Conservation (phyloP, 164 flowering plant species). For the Dillenia turbinata region DNA sequence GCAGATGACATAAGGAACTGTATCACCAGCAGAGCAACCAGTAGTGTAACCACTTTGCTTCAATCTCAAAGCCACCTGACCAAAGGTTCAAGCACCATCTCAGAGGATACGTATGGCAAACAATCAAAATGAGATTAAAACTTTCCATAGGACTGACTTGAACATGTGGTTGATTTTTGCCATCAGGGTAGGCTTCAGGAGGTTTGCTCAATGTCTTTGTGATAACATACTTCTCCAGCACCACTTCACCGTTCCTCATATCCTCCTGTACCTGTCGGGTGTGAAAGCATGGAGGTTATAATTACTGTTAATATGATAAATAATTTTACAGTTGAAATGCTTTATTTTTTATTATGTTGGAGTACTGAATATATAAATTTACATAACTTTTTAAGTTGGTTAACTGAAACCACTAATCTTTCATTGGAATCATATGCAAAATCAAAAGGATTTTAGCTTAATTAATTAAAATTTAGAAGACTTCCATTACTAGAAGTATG, state of each 20-base stretch:
- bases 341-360: too few relatives aligned
- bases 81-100: conserved; percentile 2
- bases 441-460: too few relatives aligned
- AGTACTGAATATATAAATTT: too few relatives aligned
- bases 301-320: too few relatives aligned
- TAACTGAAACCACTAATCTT: too few relatives aligned
- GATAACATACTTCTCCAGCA: conserved; percentile 88
- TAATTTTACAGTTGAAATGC: too few relatives aligned
- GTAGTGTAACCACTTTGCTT: conserved; percentile 70
- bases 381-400: too few relatives aligned
- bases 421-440: too few relatives aligned
- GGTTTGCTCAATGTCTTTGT: conserved; percentile 87
- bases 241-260: conserved; percentile 85
- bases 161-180: conserved; percentile 96
- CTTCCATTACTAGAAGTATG: too few relatives aligned
- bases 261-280: conserved; percentile 82
- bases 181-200: conserved; percentile 97
- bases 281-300: background rate
- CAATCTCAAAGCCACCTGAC: conserved; percentile 84
- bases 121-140: background rate
- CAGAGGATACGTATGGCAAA: conserved; percentile 3
- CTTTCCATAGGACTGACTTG: conserved; percentile 40
- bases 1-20: conserved; percentile 90
- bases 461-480: too few relatives aligned
- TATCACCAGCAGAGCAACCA: conserved; percentile 90